phyloP scores from a whole-genome alignment of 495 filamentous ascomycete species.

The Lasiosphaeria ovina region DNA sequence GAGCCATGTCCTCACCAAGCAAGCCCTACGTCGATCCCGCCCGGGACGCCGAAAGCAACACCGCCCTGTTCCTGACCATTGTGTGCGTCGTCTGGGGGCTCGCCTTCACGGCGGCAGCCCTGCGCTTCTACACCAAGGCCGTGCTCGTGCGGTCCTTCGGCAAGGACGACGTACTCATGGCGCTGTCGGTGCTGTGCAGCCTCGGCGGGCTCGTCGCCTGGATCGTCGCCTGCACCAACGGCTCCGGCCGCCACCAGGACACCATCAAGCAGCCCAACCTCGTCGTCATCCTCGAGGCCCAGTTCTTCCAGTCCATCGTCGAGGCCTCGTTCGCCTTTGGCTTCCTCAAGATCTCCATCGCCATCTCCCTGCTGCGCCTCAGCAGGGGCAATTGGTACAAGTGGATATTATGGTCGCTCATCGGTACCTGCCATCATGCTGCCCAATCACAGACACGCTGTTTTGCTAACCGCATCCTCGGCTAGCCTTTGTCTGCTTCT shows the following conservation, averaged over 20 bases:
- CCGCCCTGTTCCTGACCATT: constrained; percentile 18
- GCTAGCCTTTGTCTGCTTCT: constrained; percentile 34
- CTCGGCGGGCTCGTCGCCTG: constrained; percentile 21
- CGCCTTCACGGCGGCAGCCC: constrained; percentile 20
- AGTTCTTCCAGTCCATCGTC: constrained; percentile 40
- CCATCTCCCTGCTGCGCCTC: constrained; percentile 31
- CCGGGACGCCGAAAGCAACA: constrained; percentile 24
- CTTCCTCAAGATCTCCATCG: constrained; percentile 48
- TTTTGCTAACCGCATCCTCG: constrained; percentile 6
- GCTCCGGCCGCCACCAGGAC: constrained; percentile 36
- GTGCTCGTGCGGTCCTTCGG: constrained; percentile 36
- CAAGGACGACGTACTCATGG: constrained; percentile 48
- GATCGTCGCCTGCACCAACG: constrained; percentile 32
- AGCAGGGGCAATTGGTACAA: constrained; percentile 27
- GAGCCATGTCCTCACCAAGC: background rate
- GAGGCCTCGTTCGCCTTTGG: constrained; percentile 41
- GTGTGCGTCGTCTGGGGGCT: constrained; percentile 20
- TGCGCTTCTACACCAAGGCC: constrained; percentile 35
- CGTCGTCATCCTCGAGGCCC: constrained; percentile 37
- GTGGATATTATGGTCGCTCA: constrained; percentile 25
- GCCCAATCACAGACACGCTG: background rate
- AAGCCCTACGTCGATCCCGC: constrained; percentile 14
- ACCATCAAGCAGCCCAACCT: constrained; percentile 27
- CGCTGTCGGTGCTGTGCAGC: constrained; percentile 29
- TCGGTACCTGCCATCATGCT: constrained; percentile 16